Evolutionary conservation across 2,329 filamentous ascomycete species (phyloP).

Genomic region (Xylaria sp.): DNA sequence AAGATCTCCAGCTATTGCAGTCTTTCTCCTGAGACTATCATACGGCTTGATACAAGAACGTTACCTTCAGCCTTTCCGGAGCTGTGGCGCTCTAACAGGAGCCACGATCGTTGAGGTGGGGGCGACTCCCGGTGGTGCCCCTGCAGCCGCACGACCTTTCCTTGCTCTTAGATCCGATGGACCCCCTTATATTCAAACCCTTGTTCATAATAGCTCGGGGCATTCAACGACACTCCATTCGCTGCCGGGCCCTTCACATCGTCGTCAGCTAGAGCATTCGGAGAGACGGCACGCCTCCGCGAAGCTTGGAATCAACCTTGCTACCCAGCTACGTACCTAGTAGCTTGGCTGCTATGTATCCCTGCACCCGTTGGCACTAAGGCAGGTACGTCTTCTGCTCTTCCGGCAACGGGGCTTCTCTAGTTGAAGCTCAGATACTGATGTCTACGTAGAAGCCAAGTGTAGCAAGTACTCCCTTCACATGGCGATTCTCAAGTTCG

Average conservation of each 20-base stretch:
- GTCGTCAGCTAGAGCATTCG: constrained; percentile 9
- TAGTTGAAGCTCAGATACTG: background rate
- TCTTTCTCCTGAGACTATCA: constrained; percentile 19
- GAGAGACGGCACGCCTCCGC: constrained; percentile 1
- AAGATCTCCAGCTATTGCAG: constrained; percentile 15
- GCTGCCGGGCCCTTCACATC: constrained; percentile 3
- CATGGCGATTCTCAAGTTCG: constrained; percentile 6
- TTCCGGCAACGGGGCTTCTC: background rate
- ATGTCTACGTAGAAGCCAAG: constrained; percentile 5
- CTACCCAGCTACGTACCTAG: background rate
- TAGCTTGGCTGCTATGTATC: background rate
- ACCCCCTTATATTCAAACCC: constrained; percentile 9
- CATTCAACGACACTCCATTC: constrained; percentile 12
- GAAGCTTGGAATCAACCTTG: constrained; percentile 3
- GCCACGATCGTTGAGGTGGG: constrained; percentile 13
- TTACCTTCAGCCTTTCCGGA: constrained; percentile 13
- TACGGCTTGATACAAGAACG: constrained; percentile 23
- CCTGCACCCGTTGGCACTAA: background rate
- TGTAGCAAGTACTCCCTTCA: constrained; percentile 6
- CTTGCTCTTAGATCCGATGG: constrained; percentile 14
- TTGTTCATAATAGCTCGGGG: constrained; percentile 7
- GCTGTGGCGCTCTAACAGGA: constrained; percentile 11
- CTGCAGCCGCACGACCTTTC: constrained; percentile 20
- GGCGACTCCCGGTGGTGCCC: constrained; percentile 7
- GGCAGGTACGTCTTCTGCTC: background rate